Evolutionary conservation across 495 filamentous ascomycete genomes (phyloP), one percentile per base, ranked within the genome.

Genomic region (Paragyromitra xinjiangensis): DNA sequence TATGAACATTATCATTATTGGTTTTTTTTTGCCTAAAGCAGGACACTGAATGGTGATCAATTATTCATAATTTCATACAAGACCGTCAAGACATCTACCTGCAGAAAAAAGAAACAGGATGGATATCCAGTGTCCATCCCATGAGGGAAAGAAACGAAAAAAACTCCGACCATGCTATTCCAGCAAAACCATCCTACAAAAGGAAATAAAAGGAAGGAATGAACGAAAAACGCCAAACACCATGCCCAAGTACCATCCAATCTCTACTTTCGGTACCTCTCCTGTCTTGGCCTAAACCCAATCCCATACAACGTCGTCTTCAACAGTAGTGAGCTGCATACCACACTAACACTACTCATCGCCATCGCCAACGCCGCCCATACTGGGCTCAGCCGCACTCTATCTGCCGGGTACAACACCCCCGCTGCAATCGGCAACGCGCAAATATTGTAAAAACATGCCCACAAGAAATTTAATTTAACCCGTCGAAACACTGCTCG

Each of bases 341-440:
- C 90, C 24, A 96, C 94, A 70, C 92, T 93, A 67, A 97, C 88
- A 84, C 91, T 93, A 81, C 92, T 94, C 81, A 92, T 75, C 39
- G 94, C 94, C 94, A 97, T 97, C 0, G 94, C 94, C 75, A 95
- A 83, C 48, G 89, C 90, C 12, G 93, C 93, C 93, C 93, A 96
- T 8, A 93, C 93, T 0, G 93, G 94, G 79, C 91, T 90, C 42
- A 97, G 81, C 55, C 90, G 70, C 40, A 77, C 51, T 48, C 69
- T 45, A 7, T 8, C 83, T 78, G 71, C 69, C 61, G 93, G 90
- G 82, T 94, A 97, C 9, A 97, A 84, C 12, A 90, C 90, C 1
- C 94, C 94, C 1, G 93, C 94, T 2, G 94, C 93, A 53, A 97
- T 85, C 2, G 94, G 94, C n/a, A 97, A 83, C 3, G 92, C 89